These are phyloP conservation scores for Erodium trifolium DNA, from an alignment of 441 rosid genomes.

Conservation along the genomic window DNA sequence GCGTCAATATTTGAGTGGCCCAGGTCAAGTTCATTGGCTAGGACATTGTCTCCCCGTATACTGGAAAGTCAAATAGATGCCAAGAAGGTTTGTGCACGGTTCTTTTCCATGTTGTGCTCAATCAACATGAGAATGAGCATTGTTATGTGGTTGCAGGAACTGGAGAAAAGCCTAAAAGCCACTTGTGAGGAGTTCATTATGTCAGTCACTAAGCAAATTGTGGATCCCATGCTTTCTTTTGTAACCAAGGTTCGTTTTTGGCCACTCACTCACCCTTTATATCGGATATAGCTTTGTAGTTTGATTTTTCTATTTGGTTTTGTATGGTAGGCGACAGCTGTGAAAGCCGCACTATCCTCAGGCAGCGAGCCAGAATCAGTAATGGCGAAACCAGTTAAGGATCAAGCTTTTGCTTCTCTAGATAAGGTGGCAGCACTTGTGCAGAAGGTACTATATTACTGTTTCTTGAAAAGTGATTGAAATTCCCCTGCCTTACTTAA, in stretches of 20 bases:
- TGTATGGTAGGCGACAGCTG: slow-evolving; percentile 47
- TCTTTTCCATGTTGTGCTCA: no score
- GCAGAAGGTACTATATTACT: slow-evolving; percentile 49
- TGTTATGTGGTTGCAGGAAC: slow-evolving; percentile 47
- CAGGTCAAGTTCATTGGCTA: slow-evolving; percentile 86
- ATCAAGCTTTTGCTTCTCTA: slow-evolving; percentile 91
- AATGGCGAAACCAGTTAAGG: slow-evolving; percentile 81
- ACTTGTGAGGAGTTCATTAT: slow-evolving; percentile 98
- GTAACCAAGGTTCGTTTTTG: slow-evolving; percentile 63
- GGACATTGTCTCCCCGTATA: slow-evolving; percentile 92
- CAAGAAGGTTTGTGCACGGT: slow-evolving; percentile 53
- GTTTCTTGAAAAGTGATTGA: no score
- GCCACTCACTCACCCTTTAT: neutral
- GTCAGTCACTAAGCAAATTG: slow-evolving; percentile 86
- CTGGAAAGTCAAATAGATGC: slow-evolving; percentile 94
- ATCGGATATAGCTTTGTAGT: no score
- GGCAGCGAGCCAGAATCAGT: slow-evolving; percentile 54
- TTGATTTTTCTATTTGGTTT: no score
- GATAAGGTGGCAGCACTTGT: slow-evolving; percentile 92
- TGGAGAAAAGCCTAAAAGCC: slow-evolving; percentile 85
- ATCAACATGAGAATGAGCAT: neutral
- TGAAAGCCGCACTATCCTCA: slow-evolving; percentile 66
- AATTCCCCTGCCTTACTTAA: no score
- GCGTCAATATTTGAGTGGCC: slow-evolving; percentile 94
- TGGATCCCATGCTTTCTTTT: slow-evolving; percentile 96